Evolutionary conservation across 495 filamentous ascomycete species (phyloP).

Genomic region (Bombardia bombarda): DNA sequence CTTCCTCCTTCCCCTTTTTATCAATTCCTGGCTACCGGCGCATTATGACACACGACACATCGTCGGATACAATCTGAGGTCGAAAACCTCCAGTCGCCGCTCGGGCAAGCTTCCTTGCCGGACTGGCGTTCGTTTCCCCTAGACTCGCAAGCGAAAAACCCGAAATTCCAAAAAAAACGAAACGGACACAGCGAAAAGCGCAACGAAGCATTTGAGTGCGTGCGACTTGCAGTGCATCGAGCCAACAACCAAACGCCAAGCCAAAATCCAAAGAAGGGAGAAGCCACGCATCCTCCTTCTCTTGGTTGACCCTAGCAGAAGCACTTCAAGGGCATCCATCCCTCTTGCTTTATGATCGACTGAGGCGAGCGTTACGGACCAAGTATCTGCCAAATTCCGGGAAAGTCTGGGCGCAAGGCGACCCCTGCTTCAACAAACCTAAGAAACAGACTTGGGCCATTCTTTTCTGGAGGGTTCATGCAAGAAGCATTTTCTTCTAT

Average conservation of each 20-base stretch:
- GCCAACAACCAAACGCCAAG: no score
- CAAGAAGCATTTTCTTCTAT: slow-evolving; percentile 14
- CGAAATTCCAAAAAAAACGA: no score
- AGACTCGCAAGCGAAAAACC: no score
- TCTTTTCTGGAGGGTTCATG: slow-evolving; percentile 8
- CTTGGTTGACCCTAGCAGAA: no score
- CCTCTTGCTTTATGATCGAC: background rate
- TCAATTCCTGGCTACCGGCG: background rate
- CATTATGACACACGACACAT: no score
- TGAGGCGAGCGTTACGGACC: background rate
- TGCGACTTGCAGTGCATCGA: no score
- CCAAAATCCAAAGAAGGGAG: background rate
- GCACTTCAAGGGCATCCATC: background rate
- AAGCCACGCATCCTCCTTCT: background rate
- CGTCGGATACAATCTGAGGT: no score
- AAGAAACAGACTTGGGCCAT: slow-evolving; percentile 2
- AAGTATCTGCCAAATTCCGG: background rate
- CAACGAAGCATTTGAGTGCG: no score
- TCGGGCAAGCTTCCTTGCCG: no score
- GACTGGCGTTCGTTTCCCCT: no score
- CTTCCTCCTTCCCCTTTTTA: background rate
- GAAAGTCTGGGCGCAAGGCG: slow-evolving; percentile 1
- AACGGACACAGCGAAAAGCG: no score
- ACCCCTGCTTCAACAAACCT: background rate
- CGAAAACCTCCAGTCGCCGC: no score